Percentiles rank a stretch among this genome's conserved stretches.
Evolutionary conservation across 371 early-diverging fungal genomes (phyloP).

Genomic region (Mortierella sp.): DNA sequence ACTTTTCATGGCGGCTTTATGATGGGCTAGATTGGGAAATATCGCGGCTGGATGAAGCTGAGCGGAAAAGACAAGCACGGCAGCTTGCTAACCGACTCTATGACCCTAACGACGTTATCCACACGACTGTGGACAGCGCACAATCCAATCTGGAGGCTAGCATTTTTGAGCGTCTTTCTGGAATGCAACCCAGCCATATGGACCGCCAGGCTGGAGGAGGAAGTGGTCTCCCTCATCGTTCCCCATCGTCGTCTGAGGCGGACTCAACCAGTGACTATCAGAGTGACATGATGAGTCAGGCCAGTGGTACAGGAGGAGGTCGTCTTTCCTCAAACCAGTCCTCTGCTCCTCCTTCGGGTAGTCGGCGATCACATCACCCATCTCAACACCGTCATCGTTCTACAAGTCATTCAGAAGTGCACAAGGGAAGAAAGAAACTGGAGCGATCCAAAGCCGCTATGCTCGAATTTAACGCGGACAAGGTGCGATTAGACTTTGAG

Average conservation of each 20-base stretch:
- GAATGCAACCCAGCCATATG: constrained; percentile 24
- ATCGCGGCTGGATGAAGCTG: constrained; percentile 41
- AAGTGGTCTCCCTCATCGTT: constrained; percentile 7
- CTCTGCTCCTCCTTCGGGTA: constrained; percentile 34
- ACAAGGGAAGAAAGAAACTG: constrained; percentile 41
- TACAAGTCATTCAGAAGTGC: constrained; percentile 9
- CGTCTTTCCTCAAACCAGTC: constrained; percentile 30
- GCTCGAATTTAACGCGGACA: constrained; percentile 70
- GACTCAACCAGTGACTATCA: constrained; percentile 54
- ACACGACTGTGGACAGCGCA: constrained; percentile 32
- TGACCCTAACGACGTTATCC: constrained; percentile 41
- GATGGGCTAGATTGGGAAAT: constrained; percentile 63
- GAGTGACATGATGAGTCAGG: constrained; percentile 54
- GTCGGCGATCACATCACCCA: constrained; percentile 8
- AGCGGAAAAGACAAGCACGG: constrained; percentile 44
- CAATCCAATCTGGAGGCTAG: constrained; percentile 47
- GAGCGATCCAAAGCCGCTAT: constrained; percentile 49
- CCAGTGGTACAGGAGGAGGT: constrained; percentile 28
- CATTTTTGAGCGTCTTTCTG: constrained; percentile 39
- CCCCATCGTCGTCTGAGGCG: constrained; percentile 42
- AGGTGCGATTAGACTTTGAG: constrained; percentile 68
- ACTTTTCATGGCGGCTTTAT: constrained; percentile 70
- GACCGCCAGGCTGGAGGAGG: constrained; percentile 17
- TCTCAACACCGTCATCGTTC: constrained; percentile 4
- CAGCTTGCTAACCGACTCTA: constrained; percentile 47